A percentile compares a stretch with the other conserved stretches of the same genome.
Conservation (phyloP, 768 basidiomycete genomes). For the Leccinum longicurvipes region DNA sequence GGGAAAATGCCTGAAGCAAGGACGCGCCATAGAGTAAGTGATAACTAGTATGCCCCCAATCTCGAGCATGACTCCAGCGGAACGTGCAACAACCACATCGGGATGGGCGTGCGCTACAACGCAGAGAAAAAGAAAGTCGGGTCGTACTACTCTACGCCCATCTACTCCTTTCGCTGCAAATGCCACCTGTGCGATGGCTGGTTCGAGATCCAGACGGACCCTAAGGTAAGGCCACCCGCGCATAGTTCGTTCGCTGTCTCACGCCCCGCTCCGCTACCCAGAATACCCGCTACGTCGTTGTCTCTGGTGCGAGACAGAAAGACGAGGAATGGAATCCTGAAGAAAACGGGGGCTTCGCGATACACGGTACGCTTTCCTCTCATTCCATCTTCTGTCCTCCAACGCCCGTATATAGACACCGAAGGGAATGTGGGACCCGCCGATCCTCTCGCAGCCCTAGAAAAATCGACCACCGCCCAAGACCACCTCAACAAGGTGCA, state of each 20-base stretch:
- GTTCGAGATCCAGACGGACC: conserved; percentile 98
- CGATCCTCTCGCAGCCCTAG: conserved; percentile 85
- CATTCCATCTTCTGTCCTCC: too few relatives aligned
- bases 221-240: conserved; percentile 57
- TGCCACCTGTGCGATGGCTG: conserved; percentile 95
- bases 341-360: conserved; percentile 89
- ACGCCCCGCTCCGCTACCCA: conserved; percentile 28
- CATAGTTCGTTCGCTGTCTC: neutral
- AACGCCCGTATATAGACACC: conserved; percentile 60
- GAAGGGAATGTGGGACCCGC: conserved; percentile 57
- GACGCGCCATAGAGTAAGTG: too few relatives aligned
- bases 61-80: too few relatives aligned
- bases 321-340: conserved; percentile 97
- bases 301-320: conserved; percentile 90
- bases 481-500: conserved; percentile 69
- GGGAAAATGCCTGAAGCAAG: too few relatives aligned
- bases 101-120: conserved; percentile 99
- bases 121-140: conserved; percentile 98
- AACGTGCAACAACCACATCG: conserved; percentile 94
- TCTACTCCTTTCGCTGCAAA: conserved; percentile 95
- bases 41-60: too few relatives aligned
- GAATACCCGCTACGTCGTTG: conserved; percentile 95
- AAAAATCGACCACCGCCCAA: conserved; percentile 82
- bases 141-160: conserved; percentile 90
- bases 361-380: conserved; percentile 56